Evolutionary conservation across 306 rosid genomes (phyloP).

Genomic region (Vigna unguiculata): DNA sequence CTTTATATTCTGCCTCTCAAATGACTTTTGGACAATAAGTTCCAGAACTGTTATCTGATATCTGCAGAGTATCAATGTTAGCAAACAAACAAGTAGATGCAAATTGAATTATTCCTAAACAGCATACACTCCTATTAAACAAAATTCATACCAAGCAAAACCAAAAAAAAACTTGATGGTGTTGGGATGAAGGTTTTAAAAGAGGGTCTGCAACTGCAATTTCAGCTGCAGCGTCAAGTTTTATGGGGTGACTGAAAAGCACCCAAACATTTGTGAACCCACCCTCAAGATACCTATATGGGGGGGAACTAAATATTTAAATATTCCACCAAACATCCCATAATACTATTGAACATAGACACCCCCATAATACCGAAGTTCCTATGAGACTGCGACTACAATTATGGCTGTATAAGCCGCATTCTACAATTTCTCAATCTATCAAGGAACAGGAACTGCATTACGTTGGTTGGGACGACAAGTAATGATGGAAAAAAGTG

Average conservation of each 20-base stretch:
- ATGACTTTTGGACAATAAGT: conserved; percentile 63
- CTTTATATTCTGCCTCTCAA: conserved; percentile 56
- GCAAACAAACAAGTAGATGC: conserved; percentile 1
- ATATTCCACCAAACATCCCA: no score
- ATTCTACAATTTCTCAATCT: neutral
- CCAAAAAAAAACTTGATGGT: neutral
- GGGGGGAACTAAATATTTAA: no score
- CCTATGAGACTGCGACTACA: neutral
- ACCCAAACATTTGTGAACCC: neutral
- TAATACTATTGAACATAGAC: no score
- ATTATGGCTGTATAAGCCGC: neutral
- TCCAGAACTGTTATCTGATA: conserved; percentile 83
- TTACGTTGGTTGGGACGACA: neutral
- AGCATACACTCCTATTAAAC: neutral
- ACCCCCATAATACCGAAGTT: no score
- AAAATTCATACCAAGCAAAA: conserved; percentile 7
- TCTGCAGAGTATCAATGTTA: conserved; percentile 57
- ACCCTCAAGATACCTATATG: no score
- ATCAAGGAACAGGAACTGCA: neutral
- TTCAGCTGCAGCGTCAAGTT: neutral
- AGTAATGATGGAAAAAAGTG: neutral
- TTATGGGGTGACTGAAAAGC: neutral
- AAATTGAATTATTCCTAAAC: conserved; percentile 7
- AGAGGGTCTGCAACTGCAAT: neutral
- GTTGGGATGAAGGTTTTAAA: neutral